Evolutionary conservation across 768 basidiomycete species (phyloP), one percentile per base, ranked within the genome.

Genomic region (Obba rivulosa): DNA sequence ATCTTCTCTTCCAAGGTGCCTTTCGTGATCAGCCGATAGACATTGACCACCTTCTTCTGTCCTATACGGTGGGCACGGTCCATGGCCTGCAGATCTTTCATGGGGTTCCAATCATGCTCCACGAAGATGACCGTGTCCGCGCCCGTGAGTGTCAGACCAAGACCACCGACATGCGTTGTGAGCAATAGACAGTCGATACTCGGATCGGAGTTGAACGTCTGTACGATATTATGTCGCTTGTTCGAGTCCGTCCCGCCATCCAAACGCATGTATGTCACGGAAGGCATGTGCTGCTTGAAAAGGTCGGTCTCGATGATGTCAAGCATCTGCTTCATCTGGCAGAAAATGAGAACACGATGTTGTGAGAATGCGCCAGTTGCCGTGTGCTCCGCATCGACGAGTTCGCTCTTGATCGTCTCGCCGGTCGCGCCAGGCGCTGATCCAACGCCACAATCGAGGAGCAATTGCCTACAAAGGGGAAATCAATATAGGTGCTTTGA

Each of bases 31-130:
- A 99, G 70, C 14, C 96, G 86, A 69, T 99, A 99, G 4, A 99
- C 96, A 57, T 98, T 98, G 23, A 99, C 96, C 13, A 98, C 95
- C 66, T 93, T 92, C 75, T 96, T 98, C 70, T 99, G 96, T 5
- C 96, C 96, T 34, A 98, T 85, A 46, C 96, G 85, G 69, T 98
- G 96, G 1, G 96, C 96, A 49, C 96, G 80, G 63, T 99, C 96
- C 96, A 99, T 99, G 8, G 96, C 96, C 62, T 99, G 96, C 5
- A 98, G 70, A 71, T 99, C 96, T 66, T 98, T 98, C 93, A 95
- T 96, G 7, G 96, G 96, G 65, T 99, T 99, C 96, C 96, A 99
- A 65, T 99, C 96, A 59, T 99, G 96, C 64, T 99, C 96, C 45
- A 99, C 92, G 59, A 99, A 99, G 54, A 99, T 96, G 49, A 99